Evolutionary conservation across 495 filamentous ascomycete species (phyloP), one percentile per base, ranked within the genome.

Genomic region (Penicillium odoratum): DNA sequence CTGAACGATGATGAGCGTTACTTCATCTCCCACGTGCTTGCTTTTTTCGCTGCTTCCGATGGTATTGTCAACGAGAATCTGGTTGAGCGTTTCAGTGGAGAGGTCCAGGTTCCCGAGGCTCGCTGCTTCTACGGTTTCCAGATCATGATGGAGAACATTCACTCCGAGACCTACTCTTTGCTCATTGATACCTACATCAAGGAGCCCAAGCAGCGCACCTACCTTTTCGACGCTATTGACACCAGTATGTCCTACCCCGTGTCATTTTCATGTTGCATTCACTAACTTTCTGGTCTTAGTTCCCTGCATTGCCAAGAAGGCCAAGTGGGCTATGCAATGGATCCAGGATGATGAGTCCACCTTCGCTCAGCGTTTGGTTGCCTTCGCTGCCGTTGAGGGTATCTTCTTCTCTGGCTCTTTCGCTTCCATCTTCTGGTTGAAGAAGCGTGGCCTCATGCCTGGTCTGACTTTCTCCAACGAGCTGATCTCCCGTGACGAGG

Each of bases 121-220:
- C 92, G 94, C 72, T 98, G 94, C 87, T 98, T 98, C 85, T 98
- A 98, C 74, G 94, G 94, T 62, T 99, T 99, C 85, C 94, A 99
- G 80, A 99, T 99, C 81, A 99, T 99, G 94, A 98, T 99, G 90
- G 94, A 99, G 85, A 99, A 99, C 81, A 97, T 99, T 69, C 94
- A 99, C 85, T 96, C 94, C 29, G 94, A 99, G 79, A 99, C 94
- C 48, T 99, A 99, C 85, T 97, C 93, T 34, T 86, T 99, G 13
- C 87, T 99, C 64, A 99, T 99, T 73, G 94, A 99, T 69, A 99
- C 95, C 59, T 99, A 99, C 78, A 95, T 98, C 82, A 97, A 96
- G 82, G 94, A 98, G 81, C 91, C 92, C 56, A 89, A 91, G 75
- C 94, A 98, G 80, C 89, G 93, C 55, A 89, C 85, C 52, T 92